These are phyloP conservation scores for Colletotrichum truncatum DNA, from an alignment of 2,329 filamentous ascomycete species.

Conservation along the genomic window DNA sequence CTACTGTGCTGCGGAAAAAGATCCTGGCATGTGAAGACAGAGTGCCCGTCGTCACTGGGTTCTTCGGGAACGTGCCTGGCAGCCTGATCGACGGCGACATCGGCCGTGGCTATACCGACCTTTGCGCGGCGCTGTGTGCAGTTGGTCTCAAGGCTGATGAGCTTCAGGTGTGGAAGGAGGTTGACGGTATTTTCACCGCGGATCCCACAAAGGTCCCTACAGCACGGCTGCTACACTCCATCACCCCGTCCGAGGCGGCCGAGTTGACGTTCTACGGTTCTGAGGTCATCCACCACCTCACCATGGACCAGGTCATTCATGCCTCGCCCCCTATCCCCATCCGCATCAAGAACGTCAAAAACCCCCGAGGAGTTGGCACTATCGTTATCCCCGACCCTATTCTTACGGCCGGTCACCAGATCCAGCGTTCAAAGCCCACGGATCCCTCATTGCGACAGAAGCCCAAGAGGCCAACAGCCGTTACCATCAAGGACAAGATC, in stretches of 20 bases:
- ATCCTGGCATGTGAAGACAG: conserved; percentile 71
- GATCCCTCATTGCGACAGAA: conserved; percentile 57
- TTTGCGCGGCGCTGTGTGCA: conserved; percentile 91
- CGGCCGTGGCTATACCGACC: conserved; percentile 94
- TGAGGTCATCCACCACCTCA: conserved; percentile 98
- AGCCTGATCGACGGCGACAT: conserved; percentile 89
- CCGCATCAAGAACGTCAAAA: conserved; percentile 93
- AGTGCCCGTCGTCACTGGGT: conserved; percentile 87
- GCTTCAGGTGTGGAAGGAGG: conserved; percentile 98
- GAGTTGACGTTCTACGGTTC: conserved; percentile 95
- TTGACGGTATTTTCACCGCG: conserved; percentile 89
- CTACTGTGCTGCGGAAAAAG: conserved; percentile 68
- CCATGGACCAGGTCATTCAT: conserved; percentile 95
- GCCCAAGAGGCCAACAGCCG: conserved; percentile 83
- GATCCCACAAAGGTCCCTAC: conserved; percentile 94
- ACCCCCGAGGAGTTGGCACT: conserved; percentile 80
- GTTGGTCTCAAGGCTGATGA: conserved; percentile 89
- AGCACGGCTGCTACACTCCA: conserved; percentile 85
- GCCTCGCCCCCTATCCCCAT: conserved; percentile 83
- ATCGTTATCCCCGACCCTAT: conserved; percentile 81
- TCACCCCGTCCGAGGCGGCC: conserved; percentile 93
- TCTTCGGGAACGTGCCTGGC: conserved; percentile 92
- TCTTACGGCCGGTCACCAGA: conserved; percentile 65
- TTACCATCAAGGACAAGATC: conserved; percentile 98
- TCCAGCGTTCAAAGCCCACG: conserved; percentile 58